Conservation (phyloP, 306 rosid genomes). For the Alnus rubra region DNA sequence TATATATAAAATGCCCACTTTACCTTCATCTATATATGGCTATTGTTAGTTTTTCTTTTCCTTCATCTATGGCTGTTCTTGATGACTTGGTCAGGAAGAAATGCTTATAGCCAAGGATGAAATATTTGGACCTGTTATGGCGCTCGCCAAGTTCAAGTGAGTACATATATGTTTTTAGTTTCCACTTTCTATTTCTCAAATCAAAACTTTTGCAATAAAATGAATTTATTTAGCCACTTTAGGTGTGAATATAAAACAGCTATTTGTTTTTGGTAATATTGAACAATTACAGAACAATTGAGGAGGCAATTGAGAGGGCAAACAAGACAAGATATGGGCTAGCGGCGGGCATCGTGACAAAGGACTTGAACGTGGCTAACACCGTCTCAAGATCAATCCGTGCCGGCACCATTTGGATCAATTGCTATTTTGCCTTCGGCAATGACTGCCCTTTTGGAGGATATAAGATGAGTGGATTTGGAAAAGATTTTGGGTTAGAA, state of each 20-base stretch:
- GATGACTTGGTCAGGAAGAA: constrained; percentile 52
- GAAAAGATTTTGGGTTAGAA: constrained; percentile 70
- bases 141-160: constrained; percentile 77
- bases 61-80: background rate
- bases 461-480: constrained; percentile 80
- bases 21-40: too few species aligned
- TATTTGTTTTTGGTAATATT: background rate
- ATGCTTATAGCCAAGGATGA: constrained; percentile 67
- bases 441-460: constrained; percentile 76
- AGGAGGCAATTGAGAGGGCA: constrained; percentile 71
- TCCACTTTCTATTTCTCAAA: background rate
- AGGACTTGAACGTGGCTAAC: constrained; percentile 67
- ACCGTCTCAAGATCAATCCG: constrained; percentile 80
- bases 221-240: too few species aligned
- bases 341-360: constrained; percentile 84
- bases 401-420: constrained; percentile 82
- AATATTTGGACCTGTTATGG: constrained; percentile 85
- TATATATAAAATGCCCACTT: constrained; percentile 19
- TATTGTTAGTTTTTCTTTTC: background rate
- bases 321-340: constrained; percentile 74
- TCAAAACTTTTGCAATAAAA: too few species aligned
- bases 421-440: constrained; percentile 70
- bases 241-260: too few species aligned
- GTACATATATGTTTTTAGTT: constrained; percentile 1
- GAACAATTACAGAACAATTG: constrained; percentile 54